Evolutionary conservation across 306 rosid genomes (phyloP).

Genomic region (Castanea mollissima): DNA sequence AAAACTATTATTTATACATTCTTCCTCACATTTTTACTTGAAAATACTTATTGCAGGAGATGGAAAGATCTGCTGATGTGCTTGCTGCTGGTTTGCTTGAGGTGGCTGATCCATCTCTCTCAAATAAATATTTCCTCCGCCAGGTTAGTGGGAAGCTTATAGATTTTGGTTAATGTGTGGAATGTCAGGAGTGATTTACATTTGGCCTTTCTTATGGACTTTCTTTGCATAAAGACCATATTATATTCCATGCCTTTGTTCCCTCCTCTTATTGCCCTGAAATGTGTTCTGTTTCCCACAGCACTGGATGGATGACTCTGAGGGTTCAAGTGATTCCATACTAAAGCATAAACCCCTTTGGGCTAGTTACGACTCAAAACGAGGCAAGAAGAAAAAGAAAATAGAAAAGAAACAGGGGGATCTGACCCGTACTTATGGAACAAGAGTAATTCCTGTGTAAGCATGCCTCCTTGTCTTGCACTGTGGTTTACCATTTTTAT

Average conservation of each 20-base stretch:
- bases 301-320: conserved; percentile 75
- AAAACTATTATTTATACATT: conserved; percentile 1
- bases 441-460: conserved; percentile 98
- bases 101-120: conserved; percentile 91
- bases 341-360: conserved; percentile 96
- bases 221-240: background rate
- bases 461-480: conserved; percentile 37
- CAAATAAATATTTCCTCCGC: conserved; percentile 80
- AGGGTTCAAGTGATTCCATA: conserved; percentile 64
- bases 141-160: conserved; percentile 41
- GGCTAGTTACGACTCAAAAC: conserved; percentile 73
- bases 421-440: conserved; percentile 84
- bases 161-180: background rate
- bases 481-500: background rate
- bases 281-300: conserved; percentile 22
- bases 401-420: conserved; percentile 66
- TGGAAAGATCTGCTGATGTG: conserved; percentile 94
- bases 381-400: conserved; percentile 52
- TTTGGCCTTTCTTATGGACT: background rate
- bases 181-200: background rate
- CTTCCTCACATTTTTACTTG: conserved; percentile 12
- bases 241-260: conserved; percentile 1
- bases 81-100: conserved; percentile 99
- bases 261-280: conserved; percentile 6
- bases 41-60: conserved; percentile 60